Base-by-base conservation (phyloP, 768 basidiomycete genomes). In the Suillus subluteus region DNA sequence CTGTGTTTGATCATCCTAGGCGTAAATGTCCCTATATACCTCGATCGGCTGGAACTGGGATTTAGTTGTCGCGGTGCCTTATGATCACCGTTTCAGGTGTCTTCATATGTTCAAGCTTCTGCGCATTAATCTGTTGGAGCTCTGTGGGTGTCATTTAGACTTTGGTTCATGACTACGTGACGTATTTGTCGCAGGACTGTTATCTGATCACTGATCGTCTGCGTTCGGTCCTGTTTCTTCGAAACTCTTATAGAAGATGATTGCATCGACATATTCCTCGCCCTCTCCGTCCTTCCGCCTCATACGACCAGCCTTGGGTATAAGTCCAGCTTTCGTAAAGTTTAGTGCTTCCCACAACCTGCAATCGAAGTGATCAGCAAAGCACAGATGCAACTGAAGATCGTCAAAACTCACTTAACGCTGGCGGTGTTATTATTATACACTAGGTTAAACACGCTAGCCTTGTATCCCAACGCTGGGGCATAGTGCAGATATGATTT, bases 231-330 rank as follows among this genome's bases (percentile, higher is more conserved):
- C 18, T 18, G 44, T 65, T 4, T 83, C 81, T 5, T 81, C 81
- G 73, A 95, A 95, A 67, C 84, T 87, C 80, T 91, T 94, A 80
- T 92, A 94, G 72, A 93, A 84, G 18, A 98, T 86, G 79, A 88
- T 88, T 0, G 96, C 94, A 74, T 98, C 95, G 9, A 96, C 89
- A 70, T 88, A 96, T 74, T 96, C 95, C 73, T 97, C 96, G 16
- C 87, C 90, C 6, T 79, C 73, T 0, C 91, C 94, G 70, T 92
- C 90, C 56, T 81, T 80, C 8, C 83, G 85, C 68, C 79, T 86
- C 56, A 97, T 79, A 56, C 90, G 82, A 2, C 96, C 96, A 3
- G 90, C 91, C 44, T 84, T 83, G 37, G 91, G 91, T 72, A 94
- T 92, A 62, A 85, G 77, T 0, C 95, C 95, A 3, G 88, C 91